Base-by-base conservation (phyloP, 192 early-diverging fungal species). In the Funneliformis geosporum region DNA sequence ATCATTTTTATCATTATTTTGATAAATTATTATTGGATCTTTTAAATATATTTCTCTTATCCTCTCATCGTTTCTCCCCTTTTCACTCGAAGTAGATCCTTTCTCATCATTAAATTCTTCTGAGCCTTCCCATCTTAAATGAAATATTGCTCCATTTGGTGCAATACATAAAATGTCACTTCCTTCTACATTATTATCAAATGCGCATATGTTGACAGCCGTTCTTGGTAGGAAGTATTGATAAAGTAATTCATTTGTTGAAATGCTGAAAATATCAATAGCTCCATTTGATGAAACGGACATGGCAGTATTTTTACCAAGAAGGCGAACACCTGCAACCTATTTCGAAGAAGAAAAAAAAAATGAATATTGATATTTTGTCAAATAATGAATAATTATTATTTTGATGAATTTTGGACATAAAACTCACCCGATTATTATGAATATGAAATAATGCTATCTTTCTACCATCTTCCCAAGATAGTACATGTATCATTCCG, bases 201-300 rank as follows among this genome's bases (percentile, higher is more conserved):
- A 47, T 5, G 71, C 23, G 5, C 38, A 47, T 50, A 47, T 25
- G 27, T 43, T 42, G n/a, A 73, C 23, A 9, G 71, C 50, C 6
- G 42, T 73, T 25, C 27, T 73, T 11, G 44, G 21, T 9, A 50
- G 40, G 12, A 43, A 8, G 27, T 43, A 55, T 73, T 73, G 40
- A 23, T 73, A 25, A 47, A 73, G 40, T 23, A 39, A 25, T 27
- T 16, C 23, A 50, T 59, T 18, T 12, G 28, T 12, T 28, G 8
- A 2, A 11, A 73, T 47, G 11, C 23, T 50, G 27, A 73, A 73
- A 14, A 43, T 47, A 25, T 73, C 71, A 8, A 73, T 73, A 28
- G 44, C 27, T 23, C 71, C 71, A 43, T 73, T 73, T 42, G 71
- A 42, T 42, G 71, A 73, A 42, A 73, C 71, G 11, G 71, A 73